Evolutionary conservation across 148 eudicot genomes (phyloP).

Genomic region (Vaccinium macrocarpon): DNA sequence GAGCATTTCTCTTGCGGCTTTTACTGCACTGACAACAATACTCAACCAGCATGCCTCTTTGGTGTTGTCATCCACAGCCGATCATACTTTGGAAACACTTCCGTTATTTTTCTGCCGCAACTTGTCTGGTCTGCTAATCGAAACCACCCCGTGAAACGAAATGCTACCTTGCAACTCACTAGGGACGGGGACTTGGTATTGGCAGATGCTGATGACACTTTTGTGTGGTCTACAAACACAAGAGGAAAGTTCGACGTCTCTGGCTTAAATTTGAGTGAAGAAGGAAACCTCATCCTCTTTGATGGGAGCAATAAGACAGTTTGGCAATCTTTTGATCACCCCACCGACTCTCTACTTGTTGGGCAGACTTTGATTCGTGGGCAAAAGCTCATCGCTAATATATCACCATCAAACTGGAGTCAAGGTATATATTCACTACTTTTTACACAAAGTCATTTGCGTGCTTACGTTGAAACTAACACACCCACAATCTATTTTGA

Average conservation of each 20-base stretch:
- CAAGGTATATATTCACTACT: slow-evolving; percentile 11
- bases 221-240: slow-evolving; percentile 34
- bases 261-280: slow-evolving; percentile 29
- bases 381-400: slow-evolving; percentile 21
- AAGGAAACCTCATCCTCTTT: slow-evolving; percentile 29
- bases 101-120: no score
- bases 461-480: background rate
- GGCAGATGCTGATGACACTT: slow-evolving; percentile 20
- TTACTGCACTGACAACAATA: no score
- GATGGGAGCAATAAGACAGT: background rate
- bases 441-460: background rate
- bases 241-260: slow-evolving; percentile 20
- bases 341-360: slow-evolving; percentile 17
- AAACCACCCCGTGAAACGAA: slow-evolving; percentile 15
- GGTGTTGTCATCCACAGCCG: no score
- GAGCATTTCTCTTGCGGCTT: no score
- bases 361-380: slow-evolving; percentile 26
- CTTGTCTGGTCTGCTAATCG: no score
- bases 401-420: slow-evolving; percentile 21
- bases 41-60: no score
- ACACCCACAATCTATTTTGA: slow-evolving; percentile 16
- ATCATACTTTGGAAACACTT: no score
- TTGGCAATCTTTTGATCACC: slow-evolving; percentile 29
- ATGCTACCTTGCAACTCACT: slow-evolving; percentile 25
- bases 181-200: slow-evolving; percentile 27